A percentile compares a stretch with the other conserved stretches of the same genome.
phyloP scores from a whole-genome alignment of 192 early-diverging fungal species.

The Rhizophagus sp. region DNA sequence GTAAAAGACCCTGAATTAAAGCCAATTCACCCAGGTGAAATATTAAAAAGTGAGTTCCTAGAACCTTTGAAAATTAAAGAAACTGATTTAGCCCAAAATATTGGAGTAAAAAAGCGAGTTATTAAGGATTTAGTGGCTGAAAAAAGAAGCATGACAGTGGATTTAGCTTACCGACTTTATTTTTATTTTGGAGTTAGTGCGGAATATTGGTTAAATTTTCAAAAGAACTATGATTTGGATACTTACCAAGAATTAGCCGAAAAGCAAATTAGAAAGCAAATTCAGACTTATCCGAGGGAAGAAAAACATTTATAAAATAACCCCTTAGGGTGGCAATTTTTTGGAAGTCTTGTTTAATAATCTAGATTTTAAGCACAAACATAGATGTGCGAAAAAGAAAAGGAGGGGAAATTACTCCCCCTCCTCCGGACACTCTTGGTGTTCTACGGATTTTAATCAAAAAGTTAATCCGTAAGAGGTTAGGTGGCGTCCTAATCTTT shows the following conservation, averaged over 20 bases:
- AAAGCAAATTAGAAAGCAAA: constrained; percentile 21
- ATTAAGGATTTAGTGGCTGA: constrained; percentile 15
- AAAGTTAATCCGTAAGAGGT: constrained; percentile 24
- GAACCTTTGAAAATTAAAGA: constrained; percentile 17
- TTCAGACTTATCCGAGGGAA: background rate
- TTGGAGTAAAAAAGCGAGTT: constrained; percentile 10
- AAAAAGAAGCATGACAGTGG: constrained; percentile 20
- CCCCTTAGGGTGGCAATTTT: too few species aligned
- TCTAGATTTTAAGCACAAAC: constrained; percentile 26
- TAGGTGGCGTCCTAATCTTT: constrained; percentile 6
- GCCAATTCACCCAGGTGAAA: constrained; percentile 20
- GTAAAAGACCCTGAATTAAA: constrained; percentile 20
- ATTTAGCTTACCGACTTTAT: constrained; percentile 27
- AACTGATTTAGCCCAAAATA: constrained; percentile 12
- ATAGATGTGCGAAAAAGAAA: constrained; percentile 19
- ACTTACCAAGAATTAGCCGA: constrained; percentile 27
- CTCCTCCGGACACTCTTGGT: constrained; percentile 12
- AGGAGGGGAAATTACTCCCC: background rate
- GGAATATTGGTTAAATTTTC: constrained; percentile 27
- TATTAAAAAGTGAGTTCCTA: constrained; percentile 22
- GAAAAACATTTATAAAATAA: background rate
- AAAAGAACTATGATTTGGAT: constrained; percentile 25
- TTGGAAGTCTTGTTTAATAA: too few species aligned
- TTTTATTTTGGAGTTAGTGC: constrained; percentile 27
- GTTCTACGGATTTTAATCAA: constrained; percentile 19